phyloP scores from a whole-genome alignment of 306 rosid genomes.

The Cucumis hystrix region DNA sequence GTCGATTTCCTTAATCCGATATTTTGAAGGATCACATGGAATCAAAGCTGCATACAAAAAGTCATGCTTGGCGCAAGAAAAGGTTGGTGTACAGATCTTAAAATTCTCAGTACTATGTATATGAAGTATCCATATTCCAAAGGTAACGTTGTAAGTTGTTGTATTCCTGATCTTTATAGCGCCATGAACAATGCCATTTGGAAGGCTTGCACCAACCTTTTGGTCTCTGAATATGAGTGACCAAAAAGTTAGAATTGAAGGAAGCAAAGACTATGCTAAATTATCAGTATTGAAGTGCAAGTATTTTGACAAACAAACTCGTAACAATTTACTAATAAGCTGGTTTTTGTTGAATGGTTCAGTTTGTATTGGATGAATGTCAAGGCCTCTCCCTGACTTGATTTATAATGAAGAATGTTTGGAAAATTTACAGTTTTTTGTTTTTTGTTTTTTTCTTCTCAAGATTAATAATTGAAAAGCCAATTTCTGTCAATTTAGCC shows the following conservation, averaged over 20 bases:
- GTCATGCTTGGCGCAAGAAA: background rate
- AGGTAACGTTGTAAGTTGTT: background rate
- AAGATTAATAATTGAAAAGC: background rate
- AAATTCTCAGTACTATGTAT: background rate
- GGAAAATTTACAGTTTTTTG: background rate
- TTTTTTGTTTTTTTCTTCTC: background rate
- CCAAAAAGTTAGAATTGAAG: constrained; percentile 1
- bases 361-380: background rate
- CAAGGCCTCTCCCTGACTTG: background rate
- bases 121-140: background rate
- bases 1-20: background rate
- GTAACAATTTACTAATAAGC: background rate
- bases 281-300: background rate
- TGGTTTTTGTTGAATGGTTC: background rate
- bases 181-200: background rate
- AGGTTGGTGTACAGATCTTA: background rate
- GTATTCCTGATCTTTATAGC: background rate
- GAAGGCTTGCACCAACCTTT: background rate
- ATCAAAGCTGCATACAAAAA: background rate
- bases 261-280: background rate
- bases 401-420: background rate
- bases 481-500: background rate
- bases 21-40: background rate
- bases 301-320: background rate
- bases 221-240: background rate